Percentiles rank a stretch among this genome's conserved stretches.
These are phyloP conservation scores for Podospora conica DNA, from an alignment of 495 filamentous ascomycete genomes.

Conservation along the genomic window DNA sequence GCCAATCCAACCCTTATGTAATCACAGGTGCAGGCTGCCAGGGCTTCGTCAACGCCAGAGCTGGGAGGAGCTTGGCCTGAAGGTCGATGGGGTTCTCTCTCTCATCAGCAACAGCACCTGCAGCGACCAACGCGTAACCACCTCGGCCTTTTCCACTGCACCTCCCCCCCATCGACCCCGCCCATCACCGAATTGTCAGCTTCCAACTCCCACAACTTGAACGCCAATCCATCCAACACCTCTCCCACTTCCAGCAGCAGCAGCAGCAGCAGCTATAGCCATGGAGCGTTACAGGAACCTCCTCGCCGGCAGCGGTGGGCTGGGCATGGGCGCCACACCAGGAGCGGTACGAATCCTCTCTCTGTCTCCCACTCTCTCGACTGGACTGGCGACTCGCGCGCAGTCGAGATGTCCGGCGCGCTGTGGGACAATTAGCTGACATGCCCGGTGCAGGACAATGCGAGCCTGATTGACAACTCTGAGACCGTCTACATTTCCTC, in stretches of 20 bases:
- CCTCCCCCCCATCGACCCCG: not conserved
- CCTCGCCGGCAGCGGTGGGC: constrained; percentile 70
- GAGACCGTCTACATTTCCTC: constrained; percentile 99
- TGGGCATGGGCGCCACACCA: constrained; percentile 66
- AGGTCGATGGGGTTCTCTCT: not conserved
- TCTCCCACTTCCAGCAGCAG: not conserved
- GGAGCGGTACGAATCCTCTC: constrained; percentile 62
- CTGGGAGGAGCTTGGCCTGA: constrained; percentile 6
- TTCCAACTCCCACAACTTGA: too few relatives aligned
- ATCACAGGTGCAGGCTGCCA: constrained; percentile 30
- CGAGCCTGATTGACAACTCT: constrained; percentile 91
- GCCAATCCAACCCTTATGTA: constrained; percentile 17
- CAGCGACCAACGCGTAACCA: not conserved
- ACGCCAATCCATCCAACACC: not conserved
- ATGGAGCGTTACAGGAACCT: constrained; percentile 89
- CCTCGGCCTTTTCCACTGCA: not conserved
- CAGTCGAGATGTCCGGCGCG: not conserved
- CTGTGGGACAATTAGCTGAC: constrained; percentile 5
- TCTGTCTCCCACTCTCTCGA: not conserved
- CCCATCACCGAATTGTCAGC: constrained; percentile 3
- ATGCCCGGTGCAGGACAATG: constrained; percentile 57
- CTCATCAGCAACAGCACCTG: not conserved
- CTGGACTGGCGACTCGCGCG: not conserved
- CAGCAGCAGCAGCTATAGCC: constrained; percentile 4
- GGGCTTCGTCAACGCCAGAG: constrained; percentile 31